These are phyloP conservation scores for Nakaseomyces sp. DNA, from an alignment of 1,139 yeast genomes.

Conservation along the genomic window DNA sequence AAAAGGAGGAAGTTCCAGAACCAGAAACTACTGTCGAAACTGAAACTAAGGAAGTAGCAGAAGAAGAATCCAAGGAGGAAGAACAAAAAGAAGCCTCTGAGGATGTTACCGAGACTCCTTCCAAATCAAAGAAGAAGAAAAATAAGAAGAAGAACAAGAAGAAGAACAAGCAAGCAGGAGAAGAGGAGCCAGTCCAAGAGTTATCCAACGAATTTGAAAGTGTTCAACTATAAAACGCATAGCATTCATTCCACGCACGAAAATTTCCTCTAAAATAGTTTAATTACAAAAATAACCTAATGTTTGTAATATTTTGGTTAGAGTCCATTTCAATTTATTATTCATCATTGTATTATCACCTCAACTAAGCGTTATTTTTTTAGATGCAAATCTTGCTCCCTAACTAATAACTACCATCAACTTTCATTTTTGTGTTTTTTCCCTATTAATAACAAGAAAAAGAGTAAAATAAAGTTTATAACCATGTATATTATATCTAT, in stretches of 20 bases:
- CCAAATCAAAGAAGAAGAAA: constrained; percentile 4
- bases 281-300: background rate
- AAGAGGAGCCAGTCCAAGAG: constrained; percentile 6
- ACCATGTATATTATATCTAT: constrained; percentile 4
- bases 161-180: constrained; percentile 6
- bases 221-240: constrained; percentile 5
- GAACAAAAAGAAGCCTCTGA: constrained; percentile 1
- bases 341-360: constrained; percentile 3
- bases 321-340: background rate
- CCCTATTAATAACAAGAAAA: background rate
- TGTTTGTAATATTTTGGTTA: background rate
- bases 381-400: background rate
- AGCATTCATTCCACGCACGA: background rate
- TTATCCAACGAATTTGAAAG: constrained; percentile 6
- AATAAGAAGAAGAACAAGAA: constrained; percentile 5
- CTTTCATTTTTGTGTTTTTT: background rate
- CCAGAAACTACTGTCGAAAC: background rate
- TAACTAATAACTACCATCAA: background rate
- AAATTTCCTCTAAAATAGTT: background rate
- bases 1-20: constrained; percentile 1
- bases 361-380: no score
- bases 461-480: background rate
- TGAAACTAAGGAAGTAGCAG: constrained; percentile 2
- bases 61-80: constrained; percentile 4
- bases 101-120: background rate